These are phyloP conservation scores for Eutrema yunnanense DNA, from an alignment of 345 rosid species.

Conservation along the genomic window DNA sequence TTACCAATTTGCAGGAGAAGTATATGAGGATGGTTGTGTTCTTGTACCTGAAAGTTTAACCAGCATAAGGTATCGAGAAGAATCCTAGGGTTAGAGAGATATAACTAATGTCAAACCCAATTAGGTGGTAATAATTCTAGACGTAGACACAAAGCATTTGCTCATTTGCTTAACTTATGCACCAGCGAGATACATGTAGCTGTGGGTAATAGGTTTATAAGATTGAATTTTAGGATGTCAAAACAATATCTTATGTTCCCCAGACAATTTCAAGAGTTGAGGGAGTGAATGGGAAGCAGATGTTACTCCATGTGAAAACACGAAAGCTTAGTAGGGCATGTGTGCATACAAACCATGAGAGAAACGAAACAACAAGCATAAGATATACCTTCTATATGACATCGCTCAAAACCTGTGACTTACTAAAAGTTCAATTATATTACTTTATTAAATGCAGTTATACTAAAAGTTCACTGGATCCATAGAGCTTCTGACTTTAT, in stretches of 20 bases:
- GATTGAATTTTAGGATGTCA: not conserved
- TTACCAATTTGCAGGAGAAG: conserved; percentile 95
- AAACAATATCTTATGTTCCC: not conserved
- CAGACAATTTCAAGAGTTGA: not conserved
- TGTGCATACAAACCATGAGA: not conserved
- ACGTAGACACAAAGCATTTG: not conserved
- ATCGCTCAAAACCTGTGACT: not conserved
- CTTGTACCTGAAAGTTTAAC: conserved; percentile 72
- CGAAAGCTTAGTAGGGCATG: not conserved
- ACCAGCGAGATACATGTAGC: not conserved
- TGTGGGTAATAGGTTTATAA: not conserved
- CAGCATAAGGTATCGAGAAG: not conserved
- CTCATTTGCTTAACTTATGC: not conserved
- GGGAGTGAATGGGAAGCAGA: not conserved
- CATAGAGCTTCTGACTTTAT: not conserved
- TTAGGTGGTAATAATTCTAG: not conserved
- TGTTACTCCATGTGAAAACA: not conserved
- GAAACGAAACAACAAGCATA: not conserved
- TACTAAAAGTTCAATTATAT: no score
- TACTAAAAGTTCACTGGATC: not conserved
- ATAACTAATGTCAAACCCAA: not conserved
- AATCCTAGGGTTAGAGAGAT: not conserved
- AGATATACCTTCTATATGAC: not conserved
- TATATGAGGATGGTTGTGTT: conserved; percentile 94
- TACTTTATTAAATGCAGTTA: not conserved